Evolutionary conservation across 2,329 filamentous ascomycete species (phyloP), one percentile per base, ranked within the genome.

Genomic region (Fusarium metavorans): DNA sequence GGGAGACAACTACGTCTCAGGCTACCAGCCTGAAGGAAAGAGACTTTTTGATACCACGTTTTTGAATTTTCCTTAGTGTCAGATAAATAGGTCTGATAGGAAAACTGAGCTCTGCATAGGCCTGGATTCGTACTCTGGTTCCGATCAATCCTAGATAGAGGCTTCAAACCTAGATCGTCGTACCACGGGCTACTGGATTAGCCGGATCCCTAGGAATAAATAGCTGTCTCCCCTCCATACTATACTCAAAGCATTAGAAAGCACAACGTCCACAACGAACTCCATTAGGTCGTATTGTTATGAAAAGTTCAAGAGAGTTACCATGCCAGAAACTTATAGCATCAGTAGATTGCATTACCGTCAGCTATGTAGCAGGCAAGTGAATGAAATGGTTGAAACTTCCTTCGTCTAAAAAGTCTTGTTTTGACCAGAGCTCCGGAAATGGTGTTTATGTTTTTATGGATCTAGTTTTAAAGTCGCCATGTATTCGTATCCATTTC

Each of bases 1-100:
- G 23, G 70, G 71, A 6, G 69, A 73, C 4, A 61, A 20, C n/a
- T 67, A 67, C 37, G 56, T 72, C 16, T 5, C 16, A 1, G 39
- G 48, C 18, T 72, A 72, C 30, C 10, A 35, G 18, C 6, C 63
- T 1, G 18, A 6, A 5, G 71, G 66, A 7, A 59, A 72, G 16
- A 52, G 57, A 25, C 30, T 50, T 14, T 63, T 73, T 35, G 67
- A 70, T 63, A 14, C 8, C 41, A 7, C 20, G 1, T 45, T 45
- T 20, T 25, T 45, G 41, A 45, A 45, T 25, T 14, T 45, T 14
- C 41, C 41, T 45, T 45, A 45, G 23, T 43, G 6, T 14, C 41
- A 23, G 41, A 43, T 6, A 3, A 43, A 43, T 43, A 43, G 41
- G 11, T 23, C 41, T 43, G 20, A 43, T 43, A 23, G 41, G n/a